Percentiles rank a stretch among this genome's conserved stretches.
Conservation (phyloP, 441 rosid species). For the Pelargonium cotyledonis region DNA sequence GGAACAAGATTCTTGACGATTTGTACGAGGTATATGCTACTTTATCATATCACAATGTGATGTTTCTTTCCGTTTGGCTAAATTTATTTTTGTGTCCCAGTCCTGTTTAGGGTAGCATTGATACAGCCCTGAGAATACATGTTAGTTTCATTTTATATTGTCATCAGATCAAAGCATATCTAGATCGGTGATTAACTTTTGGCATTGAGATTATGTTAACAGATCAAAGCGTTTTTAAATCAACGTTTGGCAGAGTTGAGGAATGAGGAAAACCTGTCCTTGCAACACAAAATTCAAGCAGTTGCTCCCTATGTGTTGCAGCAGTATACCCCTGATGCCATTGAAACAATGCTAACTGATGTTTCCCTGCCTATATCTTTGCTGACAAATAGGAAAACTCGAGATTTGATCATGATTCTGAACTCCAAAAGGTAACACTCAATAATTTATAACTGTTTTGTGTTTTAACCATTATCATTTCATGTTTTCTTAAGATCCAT, state of each 20-base stretch:
- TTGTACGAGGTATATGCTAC: constrained; percentile 59
- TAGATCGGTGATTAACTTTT: constrained; percentile 13
- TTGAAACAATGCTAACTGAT: constrained; percentile 59
- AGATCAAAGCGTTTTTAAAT: constrained; percentile 83
- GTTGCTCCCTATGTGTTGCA: constrained; percentile 84
- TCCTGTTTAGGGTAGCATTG: constrained; percentile 13
- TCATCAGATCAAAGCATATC: constrained; percentile 13
- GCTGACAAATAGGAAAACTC: constrained; percentile 73
- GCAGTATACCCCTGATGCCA: constrained; percentile 77
- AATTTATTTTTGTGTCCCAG: constrained; percentile 5
- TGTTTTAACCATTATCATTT: constrained; percentile 8
- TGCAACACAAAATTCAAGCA: constrained; percentile 93
- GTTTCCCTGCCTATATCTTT: constrained; percentile 60
- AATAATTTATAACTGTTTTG: constrained; percentile 13
- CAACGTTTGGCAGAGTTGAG: constrained; percentile 71
- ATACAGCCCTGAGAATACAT: background rate
- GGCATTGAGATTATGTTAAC: constrained; percentile 20
- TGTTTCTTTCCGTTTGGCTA: background rate
- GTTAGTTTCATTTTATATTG: constrained; percentile 5
- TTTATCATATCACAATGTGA: constrained; percentile 4
- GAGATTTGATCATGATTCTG: constrained; percentile 84
- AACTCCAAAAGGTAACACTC: constrained; percentile 74
- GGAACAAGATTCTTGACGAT: constrained; percentile 92
- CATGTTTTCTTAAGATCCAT: background rate
- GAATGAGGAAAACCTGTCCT: constrained; percentile 68